Base-by-base conservation (phyloP, 129 eudicot species). In the Lonicera japonica region DNA sequence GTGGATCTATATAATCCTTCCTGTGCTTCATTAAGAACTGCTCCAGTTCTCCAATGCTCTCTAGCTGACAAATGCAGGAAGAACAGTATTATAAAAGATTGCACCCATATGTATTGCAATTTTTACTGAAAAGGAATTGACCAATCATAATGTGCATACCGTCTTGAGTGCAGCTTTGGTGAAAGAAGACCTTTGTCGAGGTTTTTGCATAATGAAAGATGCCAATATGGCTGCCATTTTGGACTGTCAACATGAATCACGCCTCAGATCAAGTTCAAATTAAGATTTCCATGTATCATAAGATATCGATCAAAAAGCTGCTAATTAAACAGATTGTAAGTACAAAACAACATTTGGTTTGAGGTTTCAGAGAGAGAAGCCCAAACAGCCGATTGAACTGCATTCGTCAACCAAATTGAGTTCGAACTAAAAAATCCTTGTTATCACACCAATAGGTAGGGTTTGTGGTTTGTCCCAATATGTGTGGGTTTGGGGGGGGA, bases 1-100 rank as follows among this genome's bases (percentile, higher is more conserved):
- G 95, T 68, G 81, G 68, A 69, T 92, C 98, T 55, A 92, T 69
- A 74, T 92, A 92, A 79, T 92, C 96, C 77, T 88, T 85, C 76
- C 77, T 87, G 75, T 92, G 98, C 71, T 85, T 88, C 83, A 75
- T 53, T 75, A 92, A 74, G 76, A 87, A 92, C 74, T 80, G 84
- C 25, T 92, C 86, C 66, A 92, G 64, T 14, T 81, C 83, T 64
- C 80, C 94, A 55, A 92, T 82, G 88, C 89, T 82, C 62, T 92
- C 98, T 52, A 88, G 89, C 98, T 92, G 82, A 21, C 20, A 77
- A 63, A 63, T 67, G 50, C 66, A 65, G 18, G 17, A 2, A 1
- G 17, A 2, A 1, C 54, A 61, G 54, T 5, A 59, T 34, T 58
- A 23, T 43, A 43, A 43, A 43, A 43, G 1, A 43, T 43, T 43